Evolutionary conservation across 371 early-diverging fungal genomes (phyloP).

Genomic region (Circinella minor): DNA sequence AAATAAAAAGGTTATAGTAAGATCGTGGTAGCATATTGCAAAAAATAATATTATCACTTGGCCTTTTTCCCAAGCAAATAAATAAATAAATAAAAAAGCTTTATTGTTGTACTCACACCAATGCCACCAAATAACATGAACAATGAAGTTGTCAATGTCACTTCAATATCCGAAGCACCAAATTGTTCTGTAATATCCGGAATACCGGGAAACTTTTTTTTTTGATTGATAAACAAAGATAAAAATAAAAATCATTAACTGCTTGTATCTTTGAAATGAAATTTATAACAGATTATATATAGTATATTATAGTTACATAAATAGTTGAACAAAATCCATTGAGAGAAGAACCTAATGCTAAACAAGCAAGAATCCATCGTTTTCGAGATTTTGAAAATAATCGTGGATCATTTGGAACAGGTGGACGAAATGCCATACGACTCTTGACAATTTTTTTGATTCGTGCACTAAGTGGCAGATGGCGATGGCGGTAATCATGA

Average conservation of each 20-base stretch:
- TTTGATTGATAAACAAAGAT: no score
- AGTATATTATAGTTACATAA: slow-evolving; percentile 25
- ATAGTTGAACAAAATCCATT: slow-evolving; percentile 48
- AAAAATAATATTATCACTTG: no score
- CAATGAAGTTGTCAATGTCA: slow-evolving; percentile 52
- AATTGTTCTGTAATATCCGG: slow-evolving; percentile 48
- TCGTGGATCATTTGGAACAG: slow-evolving; percentile 33
- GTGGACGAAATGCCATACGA: slow-evolving; percentile 32
- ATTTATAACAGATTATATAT: neutral
- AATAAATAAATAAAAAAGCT: no score
- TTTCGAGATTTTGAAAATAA: slow-evolving; percentile 25
- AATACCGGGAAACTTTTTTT: slow-evolving; percentile 37
- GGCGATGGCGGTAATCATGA: no score
- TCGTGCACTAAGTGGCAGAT: neutral
- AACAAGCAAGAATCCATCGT: slow-evolving; percentile 33
- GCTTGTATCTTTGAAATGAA: no score
- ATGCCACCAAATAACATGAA: slow-evolving; percentile 60
- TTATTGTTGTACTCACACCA: slow-evolving; percentile 24
- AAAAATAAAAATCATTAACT: no score
- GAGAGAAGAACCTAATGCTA: slow-evolving; percentile 38
- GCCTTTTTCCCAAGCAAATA: no score
- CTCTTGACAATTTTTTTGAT: neutral
- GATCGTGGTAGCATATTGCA: no score
- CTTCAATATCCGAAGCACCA: slow-evolving; percentile 37
- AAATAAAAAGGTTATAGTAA: no score